Base-by-base conservation (phyloP, 148 eudicot genomes). In the Silene uniflora region DNA sequence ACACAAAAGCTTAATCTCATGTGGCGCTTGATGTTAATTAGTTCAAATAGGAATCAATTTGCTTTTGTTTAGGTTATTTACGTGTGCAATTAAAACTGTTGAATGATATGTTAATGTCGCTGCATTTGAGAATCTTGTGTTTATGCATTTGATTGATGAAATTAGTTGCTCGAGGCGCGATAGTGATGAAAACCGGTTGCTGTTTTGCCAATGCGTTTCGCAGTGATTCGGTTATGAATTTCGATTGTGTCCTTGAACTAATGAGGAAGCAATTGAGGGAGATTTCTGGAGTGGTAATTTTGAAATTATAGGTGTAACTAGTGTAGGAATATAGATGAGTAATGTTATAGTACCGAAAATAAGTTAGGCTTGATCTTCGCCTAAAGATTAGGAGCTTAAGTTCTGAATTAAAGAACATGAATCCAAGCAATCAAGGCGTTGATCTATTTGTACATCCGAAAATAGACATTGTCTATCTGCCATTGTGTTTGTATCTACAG, bases 291-390 rank as follows among this genome's bases (percentile, higher is more conserved):
- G 12, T 66, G 39, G 0, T 66, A 69, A 23, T 10, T 23, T 46
- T 16, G 19, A 47, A 11, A 1, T 18, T 11, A 2, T 19, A 69
- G 58, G 8, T 47, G 19, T 44, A 11, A 2, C 7, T 9, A 21
- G 13, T 10, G 58, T 69, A 32, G 47, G 72, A 16, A 22, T 69
- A 21, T 46, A 47, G 16, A 16, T 68, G 56, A 44, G 21, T 12
- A 47, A 25, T 69, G 72, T 49, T 69, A 22, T 13, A 46, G 6
- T 46, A 69, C 19, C 8, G 49, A 23, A 35, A 44, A 14, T 21
- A 9, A 69, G 72, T 47, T 69, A 47, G 59, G 58, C n/a, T 67
- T 67, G 70, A 22, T 19, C 29, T 47, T 47, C 47, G 59, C 58
- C 18, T 35, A 14, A 22, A 21, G 59, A 21, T 47, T 69, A 23